Evolutionary conservation across 1,284 basidiomycete species (phyloP).

Genomic region (Ganoderma resinaceum): DNA sequence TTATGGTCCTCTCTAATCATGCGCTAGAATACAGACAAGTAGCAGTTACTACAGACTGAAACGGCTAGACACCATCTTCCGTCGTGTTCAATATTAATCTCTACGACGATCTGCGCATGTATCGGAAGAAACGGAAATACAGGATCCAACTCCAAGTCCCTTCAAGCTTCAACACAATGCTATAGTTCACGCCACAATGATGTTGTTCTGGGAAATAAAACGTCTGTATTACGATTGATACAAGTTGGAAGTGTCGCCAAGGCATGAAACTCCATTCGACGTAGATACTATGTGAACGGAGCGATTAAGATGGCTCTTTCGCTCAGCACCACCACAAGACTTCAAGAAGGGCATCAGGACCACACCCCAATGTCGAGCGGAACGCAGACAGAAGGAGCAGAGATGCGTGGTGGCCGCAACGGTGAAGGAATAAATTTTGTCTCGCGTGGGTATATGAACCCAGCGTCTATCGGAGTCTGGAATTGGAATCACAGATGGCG

Average conservation of each 20-base stretch:
- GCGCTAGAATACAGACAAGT: neutral
- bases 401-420: conserved; percentile 52
- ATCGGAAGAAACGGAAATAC: too few species aligned
- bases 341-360: conserved; percentile 45
- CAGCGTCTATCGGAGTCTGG: conserved; percentile 20
- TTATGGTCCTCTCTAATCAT: neutral
- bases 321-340: conserved; percentile 57
- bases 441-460: conserved; percentile 19
- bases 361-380: conserved; percentile 57
- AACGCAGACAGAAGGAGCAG: conserved; percentile 61
- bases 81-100: too few species aligned
- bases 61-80: too few species aligned
- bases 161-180: too few species aligned
- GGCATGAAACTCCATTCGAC: conserved; percentile 84
- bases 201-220: too few species aligned
- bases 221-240: conserved; percentile 3
- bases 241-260: conserved; percentile 57
- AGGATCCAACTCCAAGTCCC: too few species aligned
- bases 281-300: conserved; percentile 69
- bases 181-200: too few species aligned
- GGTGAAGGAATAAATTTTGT: conserved; percentile 32
- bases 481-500: conserved; percentile 4
- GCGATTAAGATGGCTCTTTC: conserved; percentile 77
- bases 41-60: too few species aligned
- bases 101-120: too few species aligned